Conservation (phyloP, 768 basidiomycete genomes). For the Auricularia heimuer region DNA sequence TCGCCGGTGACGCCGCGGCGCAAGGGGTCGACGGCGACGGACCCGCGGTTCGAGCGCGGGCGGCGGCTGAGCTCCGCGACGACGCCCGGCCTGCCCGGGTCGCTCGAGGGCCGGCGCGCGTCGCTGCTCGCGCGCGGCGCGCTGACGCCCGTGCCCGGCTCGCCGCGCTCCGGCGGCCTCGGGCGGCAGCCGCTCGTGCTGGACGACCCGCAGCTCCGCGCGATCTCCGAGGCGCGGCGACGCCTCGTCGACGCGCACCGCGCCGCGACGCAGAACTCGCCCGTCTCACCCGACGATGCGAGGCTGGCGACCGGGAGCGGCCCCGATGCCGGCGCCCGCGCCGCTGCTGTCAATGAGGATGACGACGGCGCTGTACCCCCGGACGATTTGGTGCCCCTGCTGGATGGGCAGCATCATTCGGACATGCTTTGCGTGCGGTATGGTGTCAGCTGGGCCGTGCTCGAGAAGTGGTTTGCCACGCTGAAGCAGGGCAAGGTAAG, state of each 20-base stretch:
- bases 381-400: slow-evolving; percentile 44
- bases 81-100: background rate
- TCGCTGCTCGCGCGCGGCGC: background rate
- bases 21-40: background rate
- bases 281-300: slow-evolving; percentile 25
- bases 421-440: slow-evolving; percentile 83
- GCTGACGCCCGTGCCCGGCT: background rate
- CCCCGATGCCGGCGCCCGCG: slow-evolving; percentile 15
- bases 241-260: slow-evolving; percentile 9
- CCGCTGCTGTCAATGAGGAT: slow-evolving; percentile 7
- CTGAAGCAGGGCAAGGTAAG: slow-evolving; percentile 35
- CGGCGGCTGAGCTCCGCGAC: background rate
- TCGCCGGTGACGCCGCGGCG: background rate
- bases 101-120: background rate
- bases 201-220: background rate
- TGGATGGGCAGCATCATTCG: slow-evolving; percentile 87
- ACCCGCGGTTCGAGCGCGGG: background rate
- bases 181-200: background rate
- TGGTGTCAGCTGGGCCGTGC: slow-evolving; percentile 70
- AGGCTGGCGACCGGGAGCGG: slow-evolving; percentile 43
- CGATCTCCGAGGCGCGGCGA: background rate
- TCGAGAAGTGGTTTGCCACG: slow-evolving; percentile 60
- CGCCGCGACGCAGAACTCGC: slow-evolving; percentile 9
- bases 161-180: background rate
- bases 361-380: slow-evolving; percentile 32